These are phyloP conservation scores for Suhomyces xylopsoci DNA, from an alignment of 805 yeast genomes.

Conservation along the genomic window DNA sequence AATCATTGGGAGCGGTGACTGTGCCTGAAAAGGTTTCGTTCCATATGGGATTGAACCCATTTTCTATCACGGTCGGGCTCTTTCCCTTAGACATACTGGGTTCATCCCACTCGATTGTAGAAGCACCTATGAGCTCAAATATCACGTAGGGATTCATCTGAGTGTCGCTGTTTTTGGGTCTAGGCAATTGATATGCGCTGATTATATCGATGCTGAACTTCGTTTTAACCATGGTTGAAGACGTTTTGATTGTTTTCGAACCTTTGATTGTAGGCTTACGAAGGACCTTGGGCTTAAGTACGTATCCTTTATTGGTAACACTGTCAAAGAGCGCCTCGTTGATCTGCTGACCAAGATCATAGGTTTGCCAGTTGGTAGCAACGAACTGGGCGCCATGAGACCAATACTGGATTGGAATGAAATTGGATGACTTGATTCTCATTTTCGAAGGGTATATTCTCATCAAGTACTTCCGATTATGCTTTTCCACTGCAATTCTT, in stretches of 20 bases:
- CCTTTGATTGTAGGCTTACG: constrained; percentile 32
- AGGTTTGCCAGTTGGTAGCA: constrained; percentile 95
- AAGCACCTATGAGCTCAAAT: constrained; percentile 56
- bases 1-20: constrained; percentile 35
- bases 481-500: constrained; percentile 59
- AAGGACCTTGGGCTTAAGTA: constrained; percentile 63
- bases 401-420: constrained; percentile 81
- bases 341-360: constrained; percentile 83
- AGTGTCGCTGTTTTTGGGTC: constrained; percentile 50
- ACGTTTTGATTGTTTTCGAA: constrained; percentile 6
- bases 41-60: constrained; percentile 92
- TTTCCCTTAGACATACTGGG: constrained; percentile 9
- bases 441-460: constrained; percentile 84
- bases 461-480: constrained; percentile 71
- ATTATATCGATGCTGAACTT: constrained; percentile 43
- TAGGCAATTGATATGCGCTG: constrained; percentile 85
- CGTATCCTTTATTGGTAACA: constrained; percentile 65
- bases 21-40: constrained; percentile 49
- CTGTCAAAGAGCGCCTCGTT: constrained; percentile 78
- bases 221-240: not conserved
- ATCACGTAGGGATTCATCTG: constrained; percentile 59
- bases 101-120: constrained; percentile 21
- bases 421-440: constrained; percentile 75
- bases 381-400: constrained; percentile 86
- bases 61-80: constrained; percentile 43